Evolutionary conservation across 306 rosid genomes (phyloP).

Genomic region (Medicago arabica): DNA sequence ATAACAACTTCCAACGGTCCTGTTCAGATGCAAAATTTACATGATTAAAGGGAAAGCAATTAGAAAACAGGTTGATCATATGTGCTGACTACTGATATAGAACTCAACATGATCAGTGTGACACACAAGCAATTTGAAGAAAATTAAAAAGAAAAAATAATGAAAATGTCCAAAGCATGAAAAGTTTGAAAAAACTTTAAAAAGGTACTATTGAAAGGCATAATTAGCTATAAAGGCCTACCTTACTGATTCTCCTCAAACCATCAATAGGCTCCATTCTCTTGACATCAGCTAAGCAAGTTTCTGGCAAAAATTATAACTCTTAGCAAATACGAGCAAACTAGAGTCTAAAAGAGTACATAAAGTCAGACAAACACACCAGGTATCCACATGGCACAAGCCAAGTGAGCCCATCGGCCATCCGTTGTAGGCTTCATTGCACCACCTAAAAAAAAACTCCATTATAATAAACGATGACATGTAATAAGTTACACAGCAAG

Average conservation of each 20-base stretch:
- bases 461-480: slow-evolving; percentile 36
- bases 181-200: background rate
- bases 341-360: slow-evolving; percentile 24
- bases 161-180: slow-evolving; percentile 17
- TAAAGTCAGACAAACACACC: slow-evolving; percentile 60
- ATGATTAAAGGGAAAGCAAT: slow-evolving; percentile 31
- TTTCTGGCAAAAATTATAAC: slow-evolving; percentile 66
- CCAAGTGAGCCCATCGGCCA: slow-evolving; percentile 99
- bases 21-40: slow-evolving; percentile 50
- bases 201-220: slow-evolving; percentile 9
- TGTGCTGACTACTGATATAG: background rate
- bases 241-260: slow-evolving; percentile 85
- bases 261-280: slow-evolving; percentile 99
- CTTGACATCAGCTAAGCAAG: slow-evolving; percentile 96
- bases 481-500: slow-evolving; percentile 22
- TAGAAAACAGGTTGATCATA: slow-evolving; percentile 9
- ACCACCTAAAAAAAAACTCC: slow-evolving; percentile 75
- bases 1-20: slow-evolving; percentile 99
- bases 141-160: slow-evolving; percentile 26
- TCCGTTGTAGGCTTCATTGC: slow-evolving; percentile 99
- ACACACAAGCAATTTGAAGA: slow-evolving; percentile 34
- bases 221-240: slow-evolving; percentile 38
- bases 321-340: slow-evolving; percentile 44
- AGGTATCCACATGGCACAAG: slow-evolving; percentile 99
- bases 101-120: slow-evolving; percentile 14